Percentiles rank a stretch among this genome's conserved stretches.
These are phyloP conservation scores for Platanthera guangdongensis DNA, from an alignment of 106 monocot species.

Conservation along the genomic window DNA sequence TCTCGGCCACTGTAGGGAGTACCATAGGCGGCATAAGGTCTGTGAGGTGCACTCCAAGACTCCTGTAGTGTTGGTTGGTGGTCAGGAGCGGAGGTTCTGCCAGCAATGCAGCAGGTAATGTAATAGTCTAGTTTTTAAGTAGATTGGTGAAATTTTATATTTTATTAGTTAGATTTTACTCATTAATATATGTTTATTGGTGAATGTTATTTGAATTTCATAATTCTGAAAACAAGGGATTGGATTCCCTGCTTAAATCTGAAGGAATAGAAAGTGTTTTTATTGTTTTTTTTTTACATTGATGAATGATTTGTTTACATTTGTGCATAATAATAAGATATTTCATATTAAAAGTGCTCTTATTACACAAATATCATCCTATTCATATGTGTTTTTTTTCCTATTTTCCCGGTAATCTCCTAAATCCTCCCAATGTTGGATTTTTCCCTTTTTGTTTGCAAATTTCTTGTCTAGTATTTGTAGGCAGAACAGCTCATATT, in stretches of 20 bases:
- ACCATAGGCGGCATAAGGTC: slow-evolving; percentile 51
- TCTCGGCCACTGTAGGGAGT: slow-evolving; percentile 45
- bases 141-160: too few relatives aligned
- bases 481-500: background rate
- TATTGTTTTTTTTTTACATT: background rate
- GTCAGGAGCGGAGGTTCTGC: slow-evolving; percentile 49
- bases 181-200: background rate
- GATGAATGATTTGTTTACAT: background rate
- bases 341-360: background rate
- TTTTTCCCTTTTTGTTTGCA: background rate
- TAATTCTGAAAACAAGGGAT: background rate
- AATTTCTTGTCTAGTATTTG: background rate
- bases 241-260: background rate
- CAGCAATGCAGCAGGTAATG: slow-evolving; percentile 61
- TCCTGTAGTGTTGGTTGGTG: slow-evolving; percentile 33
- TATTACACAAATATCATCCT: background rate
- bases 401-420: background rate
- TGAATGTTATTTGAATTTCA: background rate
- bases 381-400: background rate
- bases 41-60: slow-evolving; percentile 33
- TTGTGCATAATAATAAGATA: background rate
- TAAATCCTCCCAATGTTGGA: background rate
- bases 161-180: background rate
- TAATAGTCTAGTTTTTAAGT: background rate
- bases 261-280: background rate